Percentiles rank a stretch among this genome's conserved stretches.
phyloP scores from a whole-genome alignment of 2,329 filamentous ascomycete genomes.

The Proliferodiscus dingleyae region DNA sequence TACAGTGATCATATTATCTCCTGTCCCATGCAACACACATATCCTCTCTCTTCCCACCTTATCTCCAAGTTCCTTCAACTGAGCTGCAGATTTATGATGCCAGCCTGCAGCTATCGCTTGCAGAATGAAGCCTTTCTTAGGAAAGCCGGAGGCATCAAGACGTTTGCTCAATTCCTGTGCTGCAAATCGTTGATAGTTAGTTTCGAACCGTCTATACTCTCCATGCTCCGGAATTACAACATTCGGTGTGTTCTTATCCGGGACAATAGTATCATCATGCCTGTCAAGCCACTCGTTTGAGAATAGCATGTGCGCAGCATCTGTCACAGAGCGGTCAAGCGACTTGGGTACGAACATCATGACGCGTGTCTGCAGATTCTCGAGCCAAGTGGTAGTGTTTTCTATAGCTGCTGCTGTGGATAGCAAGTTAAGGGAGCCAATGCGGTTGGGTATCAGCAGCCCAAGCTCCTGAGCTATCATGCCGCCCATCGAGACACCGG shows the following conservation, averaged over 20 bases:
- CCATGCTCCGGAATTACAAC: constrained; percentile 31
- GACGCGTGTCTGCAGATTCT: constrained; percentile 57
- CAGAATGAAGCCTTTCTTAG: constrained; percentile 62
- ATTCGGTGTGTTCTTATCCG: constrained; percentile 39
- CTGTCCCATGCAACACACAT: constrained; percentile 69
- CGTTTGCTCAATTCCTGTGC: constrained; percentile 75
- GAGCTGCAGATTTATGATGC: constrained; percentile 67
- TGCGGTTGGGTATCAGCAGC: constrained; percentile 44
- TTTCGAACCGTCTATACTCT: constrained; percentile 55
- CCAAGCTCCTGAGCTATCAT: constrained; percentile 87
- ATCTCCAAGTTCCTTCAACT: constrained; percentile 63
- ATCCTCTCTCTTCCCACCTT: constrained; percentile 69
- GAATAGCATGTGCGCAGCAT: constrained; percentile 64
- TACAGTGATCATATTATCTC: constrained; percentile 73
- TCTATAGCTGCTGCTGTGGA: constrained; percentile 58
- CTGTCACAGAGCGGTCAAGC: constrained; percentile 59
- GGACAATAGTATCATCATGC: constrained; percentile 55
- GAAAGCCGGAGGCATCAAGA: constrained; percentile 54
- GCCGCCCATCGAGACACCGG: constrained; percentile 80
- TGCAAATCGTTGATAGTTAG: constrained; percentile 76
- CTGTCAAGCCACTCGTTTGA: constrained; percentile 54
- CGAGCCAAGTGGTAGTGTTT: constrained; percentile 56
- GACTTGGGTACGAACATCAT: constrained; percentile 64
- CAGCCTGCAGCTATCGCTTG: constrained; percentile 76
- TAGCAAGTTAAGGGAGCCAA: constrained; percentile 54